Percentiles rank a stretch among this genome's conserved stretches.
phyloP scores from a whole-genome alignment of 2,329 filamentous ascomycete genomes.

The Pestalotiopsis sp. region DNA sequence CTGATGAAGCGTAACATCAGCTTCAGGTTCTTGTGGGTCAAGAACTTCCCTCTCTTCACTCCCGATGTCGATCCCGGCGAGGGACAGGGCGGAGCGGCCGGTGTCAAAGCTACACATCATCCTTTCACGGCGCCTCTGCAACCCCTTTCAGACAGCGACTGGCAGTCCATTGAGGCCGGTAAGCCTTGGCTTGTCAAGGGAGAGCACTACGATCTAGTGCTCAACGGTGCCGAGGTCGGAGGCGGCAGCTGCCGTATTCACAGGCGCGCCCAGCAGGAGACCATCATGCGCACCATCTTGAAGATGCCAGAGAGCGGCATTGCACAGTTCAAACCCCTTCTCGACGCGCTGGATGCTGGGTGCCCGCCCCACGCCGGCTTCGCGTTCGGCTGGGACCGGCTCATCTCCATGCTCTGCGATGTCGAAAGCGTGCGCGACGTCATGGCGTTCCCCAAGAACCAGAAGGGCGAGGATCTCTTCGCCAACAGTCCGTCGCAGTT shows the following conservation, averaged over 20 bases:
- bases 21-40: slow-evolving; percentile 82
- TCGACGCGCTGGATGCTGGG: slow-evolving; percentile 79
- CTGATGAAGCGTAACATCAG: slow-evolving; percentile 51
- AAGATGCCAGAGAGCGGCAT: slow-evolving; percentile 74
- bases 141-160: slow-evolving; percentile 70
- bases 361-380: slow-evolving; percentile 96
- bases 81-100: slow-evolving; percentile 79
- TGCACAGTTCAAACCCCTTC: slow-evolving; percentile 81
- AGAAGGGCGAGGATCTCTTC: slow-evolving; percentile 83
- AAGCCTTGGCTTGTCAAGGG: slow-evolving; percentile 70
- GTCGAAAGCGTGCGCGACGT: slow-evolving; percentile 84
- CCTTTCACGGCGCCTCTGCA: slow-evolving; percentile 90
- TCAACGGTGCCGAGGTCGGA: slow-evolving; percentile 93
- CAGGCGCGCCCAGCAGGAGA: slow-evolving; percentile 78
- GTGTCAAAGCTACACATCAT: slow-evolving; percentile 88
- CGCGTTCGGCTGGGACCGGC: slow-evolving; percentile 86
- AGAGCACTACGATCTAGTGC: slow-evolving; percentile 93
- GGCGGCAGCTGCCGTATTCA: slow-evolving; percentile 95
- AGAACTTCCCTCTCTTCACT: slow-evolving; percentile 90
- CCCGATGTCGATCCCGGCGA: slow-evolving; percentile 61
- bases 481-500: slow-evolving; percentile 76
- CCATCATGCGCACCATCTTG: slow-evolving; percentile 81
- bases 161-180: slow-evolving; percentile 59
- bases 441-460: slow-evolving; percentile 95
- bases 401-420: slow-evolving; percentile 79